Evolutionary conservation across 257 asterid genomes (phyloP).

Genomic region (Dorcoceras hygrometricum): DNA sequence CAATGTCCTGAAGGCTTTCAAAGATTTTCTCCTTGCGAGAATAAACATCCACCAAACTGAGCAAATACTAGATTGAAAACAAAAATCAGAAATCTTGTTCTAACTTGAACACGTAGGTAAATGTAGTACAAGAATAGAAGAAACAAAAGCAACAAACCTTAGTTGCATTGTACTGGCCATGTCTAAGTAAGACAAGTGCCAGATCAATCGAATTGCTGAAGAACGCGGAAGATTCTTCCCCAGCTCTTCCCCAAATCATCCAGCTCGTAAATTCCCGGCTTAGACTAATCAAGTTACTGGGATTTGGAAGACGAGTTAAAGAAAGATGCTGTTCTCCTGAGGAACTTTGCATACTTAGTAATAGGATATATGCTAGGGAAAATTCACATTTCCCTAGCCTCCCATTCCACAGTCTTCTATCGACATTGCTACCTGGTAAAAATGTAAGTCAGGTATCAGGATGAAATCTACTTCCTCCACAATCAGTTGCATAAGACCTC

Average conservation of each 20-base stretch:
- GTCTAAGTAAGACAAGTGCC: conserved; percentile 65
- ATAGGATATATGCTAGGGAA: conserved; percentile 65
- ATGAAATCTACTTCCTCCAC: not conserved
- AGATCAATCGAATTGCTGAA: conserved; percentile 78
- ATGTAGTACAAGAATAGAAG: not conserved
- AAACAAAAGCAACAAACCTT: conserved; percentile 60
- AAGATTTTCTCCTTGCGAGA: conserved; percentile 70
- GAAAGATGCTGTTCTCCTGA: conserved; percentile 43
- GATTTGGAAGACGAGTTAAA: conserved; percentile 47
- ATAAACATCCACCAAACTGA: conserved; percentile 70
- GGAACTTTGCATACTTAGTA: conserved; percentile 54
- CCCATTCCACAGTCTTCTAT: conserved; percentile 62
- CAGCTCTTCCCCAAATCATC: conserved; percentile 79
- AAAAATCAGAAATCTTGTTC: conserved; percentile 31
- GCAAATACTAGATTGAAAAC: conserved; percentile 59
- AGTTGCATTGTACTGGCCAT: conserved; percentile 74
- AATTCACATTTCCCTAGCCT: conserved; percentile 84
- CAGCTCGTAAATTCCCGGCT: conserved; percentile 85
- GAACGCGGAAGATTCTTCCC: conserved; percentile 73
- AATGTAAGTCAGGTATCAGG: conserved; percentile 1
- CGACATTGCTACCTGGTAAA: conserved; percentile 57
- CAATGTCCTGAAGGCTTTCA: conserved; percentile 66
- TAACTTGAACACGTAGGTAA: conserved; percentile 16
- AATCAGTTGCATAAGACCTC: conserved; percentile 13
- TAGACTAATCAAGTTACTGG: conserved; percentile 50